Conservation (phyloP, 495 filamentous ascomycete species). For the Penicillium turbatum region DNA sequence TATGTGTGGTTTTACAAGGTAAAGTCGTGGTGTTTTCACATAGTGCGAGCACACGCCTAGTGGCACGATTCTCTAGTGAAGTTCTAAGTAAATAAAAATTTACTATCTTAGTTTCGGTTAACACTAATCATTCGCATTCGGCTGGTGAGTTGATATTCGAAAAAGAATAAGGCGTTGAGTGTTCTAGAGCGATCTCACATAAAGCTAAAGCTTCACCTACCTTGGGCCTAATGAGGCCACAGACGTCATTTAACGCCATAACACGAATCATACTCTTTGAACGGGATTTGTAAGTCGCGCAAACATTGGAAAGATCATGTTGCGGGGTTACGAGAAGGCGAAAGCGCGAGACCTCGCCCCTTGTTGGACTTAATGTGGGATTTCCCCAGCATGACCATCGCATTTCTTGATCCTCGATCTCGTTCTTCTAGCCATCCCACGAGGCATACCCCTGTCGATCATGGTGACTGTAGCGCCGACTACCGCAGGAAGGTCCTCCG, state of each 20-base stretch:
- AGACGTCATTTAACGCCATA: slow-evolving; percentile 8
- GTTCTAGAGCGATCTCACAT: no score
- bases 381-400: slow-evolving; percentile 4
- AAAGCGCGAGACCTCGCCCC: slow-evolving; percentile 1
- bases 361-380: no score
- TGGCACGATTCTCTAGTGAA: no score
- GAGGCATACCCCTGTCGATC: background rate
- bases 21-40: no score
- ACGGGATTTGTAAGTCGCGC: background rate
- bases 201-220: slow-evolving; percentile 7
- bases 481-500: background rate
- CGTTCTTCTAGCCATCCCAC: background rate
- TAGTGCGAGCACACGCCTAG: no score
- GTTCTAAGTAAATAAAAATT: no score
- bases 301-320: background rate
- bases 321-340: slow-evolving; percentile 1
- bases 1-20: no score
- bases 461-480: background rate
- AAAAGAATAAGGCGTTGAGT: no score
- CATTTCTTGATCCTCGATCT: slow-evolving; percentile 3
- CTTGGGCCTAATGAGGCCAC: slow-evolving; percentile 2
- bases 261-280: background rate
- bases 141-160: no score
- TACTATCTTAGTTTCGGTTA: no score
- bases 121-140: no score